Conservation (phyloP, 1,139 yeast genomes). For the Taiozyma onychis region DNA sequence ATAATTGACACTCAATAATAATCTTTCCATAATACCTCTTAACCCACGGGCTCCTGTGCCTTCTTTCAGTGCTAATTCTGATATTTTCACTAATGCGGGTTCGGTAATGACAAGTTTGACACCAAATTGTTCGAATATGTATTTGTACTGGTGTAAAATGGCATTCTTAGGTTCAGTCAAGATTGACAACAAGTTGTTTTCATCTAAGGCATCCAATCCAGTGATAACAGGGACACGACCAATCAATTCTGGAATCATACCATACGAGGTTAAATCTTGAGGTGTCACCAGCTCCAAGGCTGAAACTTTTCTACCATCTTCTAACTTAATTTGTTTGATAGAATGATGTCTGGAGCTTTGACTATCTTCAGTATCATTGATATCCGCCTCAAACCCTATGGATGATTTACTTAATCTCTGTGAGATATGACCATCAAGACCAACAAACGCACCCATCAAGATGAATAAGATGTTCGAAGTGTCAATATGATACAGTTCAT, state of each 20-base stretch:
- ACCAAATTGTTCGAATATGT: slow-evolving; percentile 43
- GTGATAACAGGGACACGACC: slow-evolving; percentile 50
- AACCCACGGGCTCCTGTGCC: slow-evolving; percentile 55
- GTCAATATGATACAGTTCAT: slow-evolving; percentile 38
- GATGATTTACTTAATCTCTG: slow-evolving; percentile 27
- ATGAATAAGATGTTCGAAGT: slow-evolving; percentile 47
- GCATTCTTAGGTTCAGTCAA: slow-evolving; percentile 48
- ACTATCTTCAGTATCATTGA: slow-evolving; percentile 10
- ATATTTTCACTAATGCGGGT: slow-evolving; percentile 39
- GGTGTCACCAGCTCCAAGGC: slow-evolving; percentile 40
- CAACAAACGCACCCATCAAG: slow-evolving; percentile 53
- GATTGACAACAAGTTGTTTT: slow-evolving; percentile 38
- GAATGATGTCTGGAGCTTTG: slow-evolving; percentile 13
- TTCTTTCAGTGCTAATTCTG: slow-evolving; percentile 38
- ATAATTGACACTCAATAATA: slow-evolving; percentile 44
- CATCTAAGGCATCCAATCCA: slow-evolving; percentile 37
- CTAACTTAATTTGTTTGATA: slow-evolving; percentile 29
- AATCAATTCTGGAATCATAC: slow-evolving; percentile 47
- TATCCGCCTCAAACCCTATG: slow-evolving; percentile 20
- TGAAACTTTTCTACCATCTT: slow-evolving; percentile 30
- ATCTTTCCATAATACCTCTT: slow-evolving; percentile 43
- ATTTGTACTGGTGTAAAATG: slow-evolving; percentile 41
- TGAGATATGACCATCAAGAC: slow-evolving; percentile 40
- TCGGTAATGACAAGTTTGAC: slow-evolving; percentile 40
- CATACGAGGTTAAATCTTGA: slow-evolving; percentile 40